Conservation (phyloP, 768 basidiomycete species). For the Mycena belliarum region DNA sequence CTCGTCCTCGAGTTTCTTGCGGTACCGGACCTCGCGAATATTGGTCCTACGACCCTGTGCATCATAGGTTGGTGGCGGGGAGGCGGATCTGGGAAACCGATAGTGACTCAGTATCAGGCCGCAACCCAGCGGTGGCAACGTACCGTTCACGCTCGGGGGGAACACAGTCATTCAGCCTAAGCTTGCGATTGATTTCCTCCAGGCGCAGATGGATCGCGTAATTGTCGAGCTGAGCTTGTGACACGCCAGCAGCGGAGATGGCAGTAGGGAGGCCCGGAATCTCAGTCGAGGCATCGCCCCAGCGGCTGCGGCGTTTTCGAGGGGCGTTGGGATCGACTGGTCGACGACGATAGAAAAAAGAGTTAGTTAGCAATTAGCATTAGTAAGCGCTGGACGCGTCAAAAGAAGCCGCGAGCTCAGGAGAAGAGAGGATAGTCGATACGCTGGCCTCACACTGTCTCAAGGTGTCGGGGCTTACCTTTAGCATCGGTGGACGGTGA, state of each 20-base stretch:
- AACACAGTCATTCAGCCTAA: conserved; percentile 90
- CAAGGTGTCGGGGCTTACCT: conserved; percentile 61
- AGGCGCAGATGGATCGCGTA: conserved; percentile 95
- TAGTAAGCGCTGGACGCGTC: conserved; percentile 50
- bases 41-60: conserved; percentile 97
- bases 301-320: conserved; percentile 94
- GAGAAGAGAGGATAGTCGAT: conserved; percentile 29
- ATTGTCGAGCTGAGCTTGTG: conserved; percentile 94
- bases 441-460: conserved; percentile 38
- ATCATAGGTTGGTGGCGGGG: conserved; percentile 97
- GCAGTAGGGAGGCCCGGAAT: conserved; percentile 94
- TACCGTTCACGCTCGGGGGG: conserved; percentile 94
- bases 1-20: conserved; percentile 91
- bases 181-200: conserved; percentile 96
- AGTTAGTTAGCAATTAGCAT: conserved; percentile 49
- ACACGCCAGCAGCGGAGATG: conserved; percentile 90
- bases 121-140: conserved; percentile 15
- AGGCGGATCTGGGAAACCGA: conserved; percentile 68
- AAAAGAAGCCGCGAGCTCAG: conserved; percentile 29
- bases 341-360: conserved; percentile 17
- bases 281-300: conserved; percentile 93
- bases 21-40: conserved; percentile 97
- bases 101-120: conserved; percentile 13
- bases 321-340: conserved; percentile 83
- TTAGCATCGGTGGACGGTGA: conserved; percentile 61